Evolutionary conservation across 2,329 filamentous ascomycete species (phyloP), one percentile per base, ranked within the genome.

Genomic region (Fusarium anthophilum): DNA sequence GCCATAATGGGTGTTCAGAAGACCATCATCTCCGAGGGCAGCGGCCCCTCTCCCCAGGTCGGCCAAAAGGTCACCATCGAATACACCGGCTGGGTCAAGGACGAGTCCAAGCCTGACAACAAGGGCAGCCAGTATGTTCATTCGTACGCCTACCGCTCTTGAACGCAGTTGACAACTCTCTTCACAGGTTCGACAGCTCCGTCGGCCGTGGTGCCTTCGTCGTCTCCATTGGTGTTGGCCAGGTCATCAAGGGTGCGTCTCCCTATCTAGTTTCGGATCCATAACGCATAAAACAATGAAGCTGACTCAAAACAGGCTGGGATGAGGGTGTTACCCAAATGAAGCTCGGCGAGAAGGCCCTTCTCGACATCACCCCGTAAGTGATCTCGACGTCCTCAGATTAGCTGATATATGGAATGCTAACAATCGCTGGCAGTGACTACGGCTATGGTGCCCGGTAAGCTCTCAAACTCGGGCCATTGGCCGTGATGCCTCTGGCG

Each of bases 321-420:
- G 95, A 94, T 80, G 91, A 98, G 84, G 95, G 93, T 76, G 95
- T 98, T 60, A 85, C 87, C 56, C 87, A 90, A 81, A 98, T 99
- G 96, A 92, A 92, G 81, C 87, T 97, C 67, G 95, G 96, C 82
- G 96, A 98, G 89, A 96, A 94, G 87, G 92, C 94, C 61, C 93
- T 90, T 58, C 88, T 99, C 74, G 92, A 91, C 76, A 98, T 98
- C 81, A 89, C 91, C 73, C 87, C 70, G 77, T 79, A 78, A 48
- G 77, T 45, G 32, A 20, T 26, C 37, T 22, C 17, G 26, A 20
- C 12, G 6, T 22, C 24, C 17, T 22, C 43, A 14, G 24, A 18
- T n/a, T 18, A 28, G 17, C 39, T 24, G 22, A 24, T 18, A 20
- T 11, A 32, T 12, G 24, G 28, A 15, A 65, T 44, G 39, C 77